phyloP scores from a whole-genome alignment of 805 yeast species.

The Metschnikowia baotianmanensis region DNA sequence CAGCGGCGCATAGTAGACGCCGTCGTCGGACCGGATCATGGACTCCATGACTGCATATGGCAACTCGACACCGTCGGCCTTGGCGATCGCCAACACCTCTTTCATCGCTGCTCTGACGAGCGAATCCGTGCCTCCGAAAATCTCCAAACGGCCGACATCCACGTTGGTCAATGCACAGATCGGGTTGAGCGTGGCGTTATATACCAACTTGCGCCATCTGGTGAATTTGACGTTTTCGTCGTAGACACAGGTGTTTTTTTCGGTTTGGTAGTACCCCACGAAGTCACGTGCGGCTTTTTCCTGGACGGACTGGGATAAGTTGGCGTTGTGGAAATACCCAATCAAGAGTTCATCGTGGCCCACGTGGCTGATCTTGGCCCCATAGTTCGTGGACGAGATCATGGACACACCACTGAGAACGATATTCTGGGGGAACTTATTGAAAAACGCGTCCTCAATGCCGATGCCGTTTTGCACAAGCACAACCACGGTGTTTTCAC shows the following conservation, averaged over 20 bases:
- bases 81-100: conserved; percentile 24
- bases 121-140: conserved; percentile 21
- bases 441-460: conserved; percentile 33
- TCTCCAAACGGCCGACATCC: conserved; percentile 51
- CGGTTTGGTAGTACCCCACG: conserved; percentile 45
- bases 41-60: conserved; percentile 20
- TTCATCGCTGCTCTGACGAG: conserved; percentile 21
- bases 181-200: conserved; percentile 68
- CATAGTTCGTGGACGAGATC: conserved; percentile 34
- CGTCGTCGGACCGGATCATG: conserved; percentile 26
- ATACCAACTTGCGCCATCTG: conserved; percentile 67
- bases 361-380: conserved; percentile 26
- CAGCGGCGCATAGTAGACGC: conserved; percentile 41
- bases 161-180: conserved; percentile 55
- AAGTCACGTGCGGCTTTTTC: conserved; percentile 41
- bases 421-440: conserved; percentile 31
- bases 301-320: conserved; percentile 28
- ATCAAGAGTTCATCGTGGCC: conserved; percentile 26
- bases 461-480: conserved; percentile 42
- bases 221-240: conserved; percentile 47
- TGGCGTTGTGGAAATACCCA: conserved; percentile 34
- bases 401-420: conserved; percentile 37
- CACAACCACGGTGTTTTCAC: conserved; percentile 26
- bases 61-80: conserved; percentile 25
- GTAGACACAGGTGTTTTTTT: conserved; percentile 38